These are phyloP conservation scores for Quaeritorhiza haematococci DNA, from an alignment of 371 early-diverging fungal species.

Conservation along the genomic window DNA sequence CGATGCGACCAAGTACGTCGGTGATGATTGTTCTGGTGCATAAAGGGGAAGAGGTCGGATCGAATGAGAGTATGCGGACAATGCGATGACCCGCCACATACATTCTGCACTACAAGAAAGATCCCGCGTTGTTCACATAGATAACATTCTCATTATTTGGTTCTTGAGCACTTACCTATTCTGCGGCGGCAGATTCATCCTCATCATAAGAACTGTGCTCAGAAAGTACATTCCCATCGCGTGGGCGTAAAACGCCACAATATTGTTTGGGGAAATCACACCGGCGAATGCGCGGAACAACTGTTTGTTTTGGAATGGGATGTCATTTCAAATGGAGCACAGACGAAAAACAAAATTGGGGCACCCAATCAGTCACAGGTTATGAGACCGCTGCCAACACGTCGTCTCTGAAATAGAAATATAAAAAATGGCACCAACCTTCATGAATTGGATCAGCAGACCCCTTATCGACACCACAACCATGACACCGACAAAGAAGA, in stretches of 20 bases:
- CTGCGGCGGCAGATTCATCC: constrained; percentile 76
- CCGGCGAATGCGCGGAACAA: constrained; percentile 61
- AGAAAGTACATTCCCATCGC: constrained; percentile 92
- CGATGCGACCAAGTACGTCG: constrained; percentile 65
- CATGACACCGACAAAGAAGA: constrained; percentile 83
- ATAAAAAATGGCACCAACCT: no score
- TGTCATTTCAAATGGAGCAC: no score
- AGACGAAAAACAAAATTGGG: no score
- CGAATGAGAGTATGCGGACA: no score
- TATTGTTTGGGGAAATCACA: constrained; percentile 60
- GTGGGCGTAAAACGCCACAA: constrained; percentile 75
- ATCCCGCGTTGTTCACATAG: neutral
- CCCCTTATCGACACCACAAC: constrained; percentile 83
- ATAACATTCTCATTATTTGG: neutral
- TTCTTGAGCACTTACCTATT: no score
- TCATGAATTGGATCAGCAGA: constrained; percentile 72
- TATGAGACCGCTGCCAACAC: no score
- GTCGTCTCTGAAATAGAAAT: no score
- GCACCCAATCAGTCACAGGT: no score
- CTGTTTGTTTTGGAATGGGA: constrained; percentile 23
- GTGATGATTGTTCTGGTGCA: constrained; percentile 64
- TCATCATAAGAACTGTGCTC: constrained; percentile 84
- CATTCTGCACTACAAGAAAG: no score
- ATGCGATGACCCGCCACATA: no score
- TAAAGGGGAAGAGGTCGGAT: no score